A percentile compares a stretch with the other conserved stretches of the same genome.
phyloP scores from a whole-genome alignment of 2,329 filamentous ascomycete species.

The Cladosporium oxysporum region DNA sequence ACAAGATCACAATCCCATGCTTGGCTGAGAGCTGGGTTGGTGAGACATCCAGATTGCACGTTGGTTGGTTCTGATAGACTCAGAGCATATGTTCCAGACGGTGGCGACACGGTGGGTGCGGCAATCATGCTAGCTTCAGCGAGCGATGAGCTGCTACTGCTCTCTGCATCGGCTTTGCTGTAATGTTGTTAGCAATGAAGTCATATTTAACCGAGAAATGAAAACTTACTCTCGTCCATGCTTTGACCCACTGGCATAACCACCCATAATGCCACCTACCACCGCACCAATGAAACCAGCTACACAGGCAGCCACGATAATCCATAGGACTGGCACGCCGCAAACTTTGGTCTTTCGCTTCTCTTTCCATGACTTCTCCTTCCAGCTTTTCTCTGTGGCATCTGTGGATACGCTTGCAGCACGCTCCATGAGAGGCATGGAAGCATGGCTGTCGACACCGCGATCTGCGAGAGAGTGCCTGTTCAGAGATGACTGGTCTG shows the following conservation, averaged over 20 bases:
- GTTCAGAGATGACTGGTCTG: conserved; percentile 33
- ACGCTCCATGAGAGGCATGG: conserved; percentile 20
- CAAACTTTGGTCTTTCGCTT: conserved; percentile 39
- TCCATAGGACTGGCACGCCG: conserved; percentile 39
- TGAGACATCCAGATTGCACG: conserved; percentile 59
- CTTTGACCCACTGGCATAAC: conserved; percentile 33
- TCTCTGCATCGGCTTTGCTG: conserved; percentile 16
- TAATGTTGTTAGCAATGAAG: conserved; percentile 14
- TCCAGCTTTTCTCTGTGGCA: conserved; percentile 36
- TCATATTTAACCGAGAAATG: not conserved
- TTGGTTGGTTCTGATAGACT: conserved; percentile 53
- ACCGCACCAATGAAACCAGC: conserved; percentile 37
- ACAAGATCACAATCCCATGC: conserved; percentile 65
- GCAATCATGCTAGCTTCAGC: conserved; percentile 45
- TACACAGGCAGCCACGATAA: conserved; percentile 33
- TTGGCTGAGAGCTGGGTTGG: conserved; percentile 54
- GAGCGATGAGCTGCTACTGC: conserved; percentile 26
- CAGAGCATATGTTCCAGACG: conserved; percentile 59
- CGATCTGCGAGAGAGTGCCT: conserved; percentile 19
- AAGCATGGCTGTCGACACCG: conserved; percentile 22
- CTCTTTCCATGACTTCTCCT: conserved; percentile 42
- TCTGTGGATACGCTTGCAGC: not conserved
- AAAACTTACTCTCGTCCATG: conserved; percentile 29
- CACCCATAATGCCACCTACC: conserved; percentile 38
- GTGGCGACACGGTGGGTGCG: conserved; percentile 53